Base-by-base conservation (phyloP, 1,284 basidiomycete species). In the Mycena sp. region DNA sequence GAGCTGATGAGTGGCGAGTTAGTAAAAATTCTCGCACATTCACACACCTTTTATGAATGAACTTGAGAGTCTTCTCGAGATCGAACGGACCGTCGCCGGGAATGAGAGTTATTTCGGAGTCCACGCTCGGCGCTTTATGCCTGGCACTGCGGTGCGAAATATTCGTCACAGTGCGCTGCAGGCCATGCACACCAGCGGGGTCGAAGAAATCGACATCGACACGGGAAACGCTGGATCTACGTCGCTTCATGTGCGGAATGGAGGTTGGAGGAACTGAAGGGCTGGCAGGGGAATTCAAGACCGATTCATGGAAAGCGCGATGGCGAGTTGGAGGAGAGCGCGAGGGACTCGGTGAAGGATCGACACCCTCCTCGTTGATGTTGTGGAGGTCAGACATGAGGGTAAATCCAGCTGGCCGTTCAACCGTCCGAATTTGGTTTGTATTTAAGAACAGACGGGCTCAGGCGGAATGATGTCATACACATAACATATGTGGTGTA, bases 31-130 rank as follows among this genome's bases (percentile, higher is more conserved):
- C 14, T 25, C 32, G 21, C 37, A 45, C 44, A 21, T 25, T 28
- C 3, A 74, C 78, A 54, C 54, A 85, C 83, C 78, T 80, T 65
- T 75, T 74, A 50, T 81, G 70, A 46, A 81, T 70, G 2, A 68
- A 59, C 25, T 76, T 69, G 11, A 84, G 69, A 12, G 77, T 76
- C 67, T 78, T 82, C 72, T 83, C 82, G 21, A 85, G 78, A 65
- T 85, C 80, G 61, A 85, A 83, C 2, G 77, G 76, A 1, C 76
- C 77, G 2, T 80, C 77, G 4, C 66, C 70, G 0, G 68, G 68
- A 16, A 66, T 68, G 55, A 70, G 65, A 25, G 73, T 71, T 9
- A 37, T 51, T 4, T 72, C 71, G 6, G 75, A 73, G 17, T 64
- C 69, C 3, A 48, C 50, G 16, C 64, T 62, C 12, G 19, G 19